A percentile compares a stretch with the other conserved stretches of the same genome.
Conservation (phyloP, 441 rosid species). For the Breynia disticha region DNA sequence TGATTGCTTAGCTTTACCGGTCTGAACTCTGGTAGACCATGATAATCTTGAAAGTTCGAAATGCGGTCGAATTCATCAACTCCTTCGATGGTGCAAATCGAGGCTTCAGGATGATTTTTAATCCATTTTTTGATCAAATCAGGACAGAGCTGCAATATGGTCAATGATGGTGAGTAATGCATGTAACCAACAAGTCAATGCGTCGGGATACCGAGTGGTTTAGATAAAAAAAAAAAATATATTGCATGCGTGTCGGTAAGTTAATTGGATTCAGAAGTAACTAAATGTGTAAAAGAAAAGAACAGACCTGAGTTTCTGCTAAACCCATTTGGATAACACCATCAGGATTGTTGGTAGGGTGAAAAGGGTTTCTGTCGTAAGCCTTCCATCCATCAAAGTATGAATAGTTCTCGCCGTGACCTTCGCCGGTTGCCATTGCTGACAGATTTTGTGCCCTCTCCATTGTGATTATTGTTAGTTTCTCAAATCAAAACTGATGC, state of each 20-base stretch:
- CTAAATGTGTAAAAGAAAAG: too few species aligned
- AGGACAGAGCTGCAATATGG: slow-evolving; percentile 51
- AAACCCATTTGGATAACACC: slow-evolving; percentile 98
- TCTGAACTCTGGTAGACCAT: slow-evolving; percentile 76
- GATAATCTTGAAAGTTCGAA: slow-evolving; percentile 74
- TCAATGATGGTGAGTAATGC: too few species aligned
- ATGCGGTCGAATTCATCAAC: slow-evolving; percentile 40
- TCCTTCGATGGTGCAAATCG: slow-evolving; percentile 65
- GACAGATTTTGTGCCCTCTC: slow-evolving; percentile 24
- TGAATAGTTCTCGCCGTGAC: slow-evolving; percentile 73
- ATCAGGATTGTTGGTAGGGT: slow-evolving; percentile 40
- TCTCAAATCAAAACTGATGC: too few species aligned
- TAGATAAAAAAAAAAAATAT: too few species aligned
- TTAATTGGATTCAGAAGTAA: too few species aligned
- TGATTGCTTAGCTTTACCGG: slow-evolving; percentile 20
- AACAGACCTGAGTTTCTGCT: slow-evolving; percentile 63
- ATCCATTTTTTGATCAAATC: slow-evolving; percentile 64
- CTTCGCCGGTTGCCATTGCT: slow-evolving; percentile 53
- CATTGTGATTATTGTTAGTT: not conserved
- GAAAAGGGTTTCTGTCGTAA: slow-evolving; percentile 62
- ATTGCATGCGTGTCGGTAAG: too few species aligned
- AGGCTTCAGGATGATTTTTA: slow-evolving; percentile 52
- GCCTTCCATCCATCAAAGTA: slow-evolving; percentile 97
- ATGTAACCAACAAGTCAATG: too few species aligned
- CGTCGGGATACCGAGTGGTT: too few species aligned